Evolutionary conservation across 148 eudicot species (phyloP), one percentile per base, ranked within the genome.

Genomic region (Oxyria digyna): DNA sequence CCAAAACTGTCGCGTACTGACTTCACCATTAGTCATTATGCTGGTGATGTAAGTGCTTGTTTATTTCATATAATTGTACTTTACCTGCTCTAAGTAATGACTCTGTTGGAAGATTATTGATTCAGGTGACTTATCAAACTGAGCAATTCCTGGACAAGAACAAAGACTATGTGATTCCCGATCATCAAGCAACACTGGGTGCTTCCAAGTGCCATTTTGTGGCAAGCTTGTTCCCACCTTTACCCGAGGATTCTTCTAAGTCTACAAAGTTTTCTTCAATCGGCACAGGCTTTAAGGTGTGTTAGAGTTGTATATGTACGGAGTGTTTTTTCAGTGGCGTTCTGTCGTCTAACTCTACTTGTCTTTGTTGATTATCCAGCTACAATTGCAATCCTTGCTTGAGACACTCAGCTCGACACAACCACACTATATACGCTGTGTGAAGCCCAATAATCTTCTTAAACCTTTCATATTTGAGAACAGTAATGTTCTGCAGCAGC

Each of bases 61-160:
- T 62, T 17, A 67, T 42, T 50, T 35, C 17, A 4, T 52, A 63
- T 29, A 62, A 4, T 14, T 13, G 21, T 27, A 18, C 5, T 5
- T 37, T 23, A 66, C 7, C 4, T 0, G 3, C 45, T 4, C 12
- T 18, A 37, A 35, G 45, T 11, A 66, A n/a, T 23, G 31, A 37
- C 38, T 37, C 27, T 66, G 24, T 18, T 37, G 70, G 20, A 68
- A 31, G 46, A 24, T 41, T 62, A 73, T 15, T 76, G 74, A 49
- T 78, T 80, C 88, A 93, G 98, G 98, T 94, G 68, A 94, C 97
- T 70, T 94, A 94, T 78, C 98, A 94, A 77, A 94, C 97, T 65
- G 91, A 94, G 21, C 75, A 67, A 27, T 94, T 94, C 81, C 77
- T 94, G 81, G 98, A 94, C 74, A 94, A 94, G 82, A 94, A 94